These are phyloP conservation scores for Rhodotorula mucilaginosa DNA, from an alignment of 1,284 basidiomycete genomes.

Conservation along the genomic window DNA sequence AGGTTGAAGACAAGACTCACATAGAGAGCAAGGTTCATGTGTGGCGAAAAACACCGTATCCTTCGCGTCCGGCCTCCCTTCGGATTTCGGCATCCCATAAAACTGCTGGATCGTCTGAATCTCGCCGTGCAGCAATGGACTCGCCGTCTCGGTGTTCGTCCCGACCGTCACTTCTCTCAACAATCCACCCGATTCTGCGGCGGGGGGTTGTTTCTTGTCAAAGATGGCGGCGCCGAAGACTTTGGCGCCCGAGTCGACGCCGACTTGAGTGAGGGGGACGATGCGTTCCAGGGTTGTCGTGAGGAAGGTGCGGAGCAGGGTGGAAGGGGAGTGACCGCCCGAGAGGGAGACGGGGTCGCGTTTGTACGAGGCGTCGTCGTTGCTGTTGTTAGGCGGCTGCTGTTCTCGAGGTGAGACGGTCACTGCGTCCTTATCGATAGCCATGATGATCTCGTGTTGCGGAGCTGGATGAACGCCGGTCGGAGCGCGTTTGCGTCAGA, in stretches of 20 bases:
- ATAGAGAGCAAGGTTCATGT: constrained; percentile 35
- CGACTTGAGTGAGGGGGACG: constrained; percentile 16
- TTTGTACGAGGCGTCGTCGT: neutral
- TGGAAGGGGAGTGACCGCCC: constrained; percentile 1
- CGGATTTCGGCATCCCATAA: constrained; percentile 13
- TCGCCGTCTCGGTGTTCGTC: constrained; percentile 25
- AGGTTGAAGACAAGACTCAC: neutral
- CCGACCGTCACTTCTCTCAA: constrained; percentile 17
- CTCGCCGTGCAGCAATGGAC: constrained; percentile 32
- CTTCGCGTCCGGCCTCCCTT: constrained; percentile 15
- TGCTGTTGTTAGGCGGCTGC: neutral
- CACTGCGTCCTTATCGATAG: too few relatives aligned
- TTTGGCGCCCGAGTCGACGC: constrained; percentile 17
- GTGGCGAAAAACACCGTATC: constrained; percentile 36
- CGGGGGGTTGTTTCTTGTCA: neutral
- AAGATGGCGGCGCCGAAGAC: constrained; percentile 30
- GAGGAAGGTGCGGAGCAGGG: constrained; percentile 22
- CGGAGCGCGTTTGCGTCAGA: too few relatives aligned
- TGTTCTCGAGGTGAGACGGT: neutral
- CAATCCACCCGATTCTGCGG: too few relatives aligned
- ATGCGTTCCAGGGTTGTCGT: constrained; percentile 14
- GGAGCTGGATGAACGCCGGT: too few relatives aligned
- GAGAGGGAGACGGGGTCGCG: neutral
- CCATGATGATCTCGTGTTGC: too few relatives aligned
- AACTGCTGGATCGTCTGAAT: constrained; percentile 33